phyloP scores from a whole-genome alignment of 768 basidiomycete genomes.

The Hydnum rufescens region DNA sequence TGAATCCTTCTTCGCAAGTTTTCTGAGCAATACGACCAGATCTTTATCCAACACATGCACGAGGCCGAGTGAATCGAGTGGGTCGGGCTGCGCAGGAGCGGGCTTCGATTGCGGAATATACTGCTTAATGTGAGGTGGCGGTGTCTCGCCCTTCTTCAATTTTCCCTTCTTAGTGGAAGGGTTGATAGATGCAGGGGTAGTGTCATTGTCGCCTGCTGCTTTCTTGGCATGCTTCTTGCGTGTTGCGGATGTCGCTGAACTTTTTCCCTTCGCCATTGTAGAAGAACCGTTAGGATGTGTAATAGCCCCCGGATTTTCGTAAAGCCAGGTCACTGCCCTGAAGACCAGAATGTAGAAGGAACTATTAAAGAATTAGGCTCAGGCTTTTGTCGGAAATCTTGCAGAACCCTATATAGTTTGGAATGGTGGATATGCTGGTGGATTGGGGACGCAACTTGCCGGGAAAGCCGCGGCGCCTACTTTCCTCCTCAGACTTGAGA shows the following conservation, averaged over 20 bases:
- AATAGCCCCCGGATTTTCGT: no score
- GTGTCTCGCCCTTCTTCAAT: slow-evolving; percentile 28
- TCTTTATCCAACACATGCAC: slow-evolving; percentile 58
- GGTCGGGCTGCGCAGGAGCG: slow-evolving; percentile 54
- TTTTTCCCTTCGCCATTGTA: neutral
- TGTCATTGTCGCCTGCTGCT: slow-evolving; percentile 23
- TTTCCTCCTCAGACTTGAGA: no score
- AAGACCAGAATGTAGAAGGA: no score
- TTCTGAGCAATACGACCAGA: slow-evolving; percentile 59
- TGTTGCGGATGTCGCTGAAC: slow-evolving; percentile 62
- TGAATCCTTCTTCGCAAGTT: slow-evolving; percentile 74
- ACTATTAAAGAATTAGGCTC: no score
- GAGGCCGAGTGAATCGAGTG: slow-evolving; percentile 67
- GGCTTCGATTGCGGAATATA: slow-evolving; percentile 75
- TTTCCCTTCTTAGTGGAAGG: slow-evolving; percentile 29
- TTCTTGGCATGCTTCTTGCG: slow-evolving; percentile 88
- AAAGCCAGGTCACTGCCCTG: no score
- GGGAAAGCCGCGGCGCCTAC: no score
- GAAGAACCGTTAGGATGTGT: no score
- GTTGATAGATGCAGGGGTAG: slow-evolving; percentile 13
- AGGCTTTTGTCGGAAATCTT: no score
- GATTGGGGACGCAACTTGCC: no score
- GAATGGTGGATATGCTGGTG: no score
- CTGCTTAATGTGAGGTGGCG: slow-evolving; percentile 49
- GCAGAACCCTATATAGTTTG: no score